Conservation (phyloP, 2,329 filamentous ascomycete species). For the Cercospora sp. region DNA sequence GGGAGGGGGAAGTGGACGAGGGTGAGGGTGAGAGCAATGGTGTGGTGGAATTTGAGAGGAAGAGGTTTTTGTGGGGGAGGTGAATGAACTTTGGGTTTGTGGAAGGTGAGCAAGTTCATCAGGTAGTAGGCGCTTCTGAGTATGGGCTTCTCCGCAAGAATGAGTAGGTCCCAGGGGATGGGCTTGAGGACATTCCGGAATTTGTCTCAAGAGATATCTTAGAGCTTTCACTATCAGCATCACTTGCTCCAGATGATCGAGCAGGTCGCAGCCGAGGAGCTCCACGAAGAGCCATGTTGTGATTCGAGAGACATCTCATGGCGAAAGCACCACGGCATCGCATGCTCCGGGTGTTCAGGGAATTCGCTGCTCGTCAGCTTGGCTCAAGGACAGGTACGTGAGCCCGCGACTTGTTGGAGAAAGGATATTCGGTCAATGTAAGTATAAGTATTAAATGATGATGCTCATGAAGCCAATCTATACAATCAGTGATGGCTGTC, state of each 20-base stretch:
- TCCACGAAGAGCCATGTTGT: not conserved
- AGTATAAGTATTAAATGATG: not conserved
- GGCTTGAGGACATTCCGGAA: not conserved
- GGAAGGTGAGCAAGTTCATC: not conserved
- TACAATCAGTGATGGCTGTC: conserved; percentile 9
- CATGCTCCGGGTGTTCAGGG: not conserved
- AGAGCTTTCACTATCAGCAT: not conserved
- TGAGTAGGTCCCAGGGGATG: not conserved
- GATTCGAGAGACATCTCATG: not conserved
- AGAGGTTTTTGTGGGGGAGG: not conserved
- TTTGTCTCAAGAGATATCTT: not conserved
- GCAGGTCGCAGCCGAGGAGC: not conserved
- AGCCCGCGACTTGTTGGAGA: not conserved
- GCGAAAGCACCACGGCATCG: not conserved
- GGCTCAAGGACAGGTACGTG: not conserved
- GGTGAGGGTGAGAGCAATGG: not conserved
- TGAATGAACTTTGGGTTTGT: not conserved
- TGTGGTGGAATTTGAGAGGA: too few species aligned
- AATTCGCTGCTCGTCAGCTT: not conserved
- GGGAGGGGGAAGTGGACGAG: not conserved
- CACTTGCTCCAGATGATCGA: not conserved
- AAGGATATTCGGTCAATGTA: not conserved
- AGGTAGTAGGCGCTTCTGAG: not conserved
- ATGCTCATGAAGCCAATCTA: not conserved
- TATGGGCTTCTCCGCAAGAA: not conserved